These are phyloP conservation scores for Phaffia tasmanica DNA, from an alignment of 768 basidiomycete genomes.

Conservation along the genomic window DNA sequence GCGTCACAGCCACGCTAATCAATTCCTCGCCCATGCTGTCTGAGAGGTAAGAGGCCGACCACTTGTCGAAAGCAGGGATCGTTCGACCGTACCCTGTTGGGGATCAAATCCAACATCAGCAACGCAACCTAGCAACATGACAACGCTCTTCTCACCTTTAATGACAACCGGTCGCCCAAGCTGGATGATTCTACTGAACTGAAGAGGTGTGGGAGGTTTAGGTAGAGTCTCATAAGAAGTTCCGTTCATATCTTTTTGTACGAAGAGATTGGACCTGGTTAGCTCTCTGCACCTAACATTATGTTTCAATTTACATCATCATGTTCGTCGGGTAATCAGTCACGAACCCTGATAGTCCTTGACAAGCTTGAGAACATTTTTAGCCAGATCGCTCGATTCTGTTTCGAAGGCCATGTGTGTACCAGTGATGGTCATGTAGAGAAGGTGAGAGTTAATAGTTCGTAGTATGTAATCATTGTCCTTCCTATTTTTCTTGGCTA, in stretches of 20 bases:
- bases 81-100: conserved; percentile 16
- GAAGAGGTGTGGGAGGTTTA: conserved; percentile 52
- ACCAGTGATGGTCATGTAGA: too few relatives aligned
- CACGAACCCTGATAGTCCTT: conserved; percentile 17
- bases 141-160: conserved; percentile 42
- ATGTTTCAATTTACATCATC: too few relatives aligned
- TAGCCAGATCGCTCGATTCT: too few relatives aligned
- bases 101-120: not conserved
- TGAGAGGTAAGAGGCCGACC: conserved; percentile 57
- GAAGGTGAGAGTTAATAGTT: too few relatives aligned
- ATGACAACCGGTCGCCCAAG: conserved; percentile 64
- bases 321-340: not conserved
- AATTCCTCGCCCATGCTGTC: conserved; percentile 46
- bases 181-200: conserved; percentile 58
- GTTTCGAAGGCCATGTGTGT: too few relatives aligned
- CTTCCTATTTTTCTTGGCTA: too few relatives aligned
- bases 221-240: conserved; percentile 36
- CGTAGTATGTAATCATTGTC: too few relatives aligned
- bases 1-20: conserved; percentile 69
- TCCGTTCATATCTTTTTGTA: conserved; percentile 29
- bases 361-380: conserved; percentile 8
- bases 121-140: not conserved
- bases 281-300: not conserved
- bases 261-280: not conserved
- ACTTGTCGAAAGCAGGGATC: conserved; percentile 43